phyloP scores from a whole-genome alignment of 768 basidiomycete genomes.

The Auricularia sp. region DNA sequence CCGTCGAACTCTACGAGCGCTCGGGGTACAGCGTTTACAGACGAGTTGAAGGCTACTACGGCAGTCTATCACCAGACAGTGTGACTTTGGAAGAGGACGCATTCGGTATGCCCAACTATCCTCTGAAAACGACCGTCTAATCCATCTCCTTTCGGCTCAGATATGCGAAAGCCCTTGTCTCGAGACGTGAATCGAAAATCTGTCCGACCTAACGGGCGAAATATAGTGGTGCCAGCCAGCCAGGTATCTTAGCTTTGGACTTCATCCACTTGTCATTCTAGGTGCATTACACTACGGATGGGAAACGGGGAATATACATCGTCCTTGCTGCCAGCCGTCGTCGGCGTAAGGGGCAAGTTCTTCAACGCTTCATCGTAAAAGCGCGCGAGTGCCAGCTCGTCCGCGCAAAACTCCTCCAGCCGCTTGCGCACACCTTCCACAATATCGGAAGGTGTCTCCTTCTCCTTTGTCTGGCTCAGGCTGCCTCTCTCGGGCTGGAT shows the following conservation, averaged over 20 bases:
- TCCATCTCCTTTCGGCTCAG: conserved; percentile 13
- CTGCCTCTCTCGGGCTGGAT: conserved; percentile 52
- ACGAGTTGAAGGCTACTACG: conserved; percentile 85
- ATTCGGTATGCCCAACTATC: conserved; percentile 52
- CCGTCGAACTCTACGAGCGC: conserved; percentile 85
- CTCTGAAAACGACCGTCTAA: background rate
- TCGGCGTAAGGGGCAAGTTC: conserved; percentile 25
- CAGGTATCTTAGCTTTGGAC: conserved; percentile 24
- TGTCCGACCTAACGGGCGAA: conserved; percentile 27
- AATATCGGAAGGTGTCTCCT: conserved; percentile 42
- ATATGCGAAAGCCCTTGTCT: conserved; percentile 36
- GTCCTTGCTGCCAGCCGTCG: background rate
- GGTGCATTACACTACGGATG: background rate
- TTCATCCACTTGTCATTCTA: background rate
- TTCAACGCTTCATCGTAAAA: conserved; percentile 73
- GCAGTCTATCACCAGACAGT: conserved; percentile 62
- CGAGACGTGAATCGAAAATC: conserved; percentile 25
- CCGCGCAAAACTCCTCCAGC: conserved; percentile 57
- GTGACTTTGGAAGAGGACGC: conserved; percentile 82
- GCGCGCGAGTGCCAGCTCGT: conserved; percentile 37
- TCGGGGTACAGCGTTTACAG: conserved; percentile 91
- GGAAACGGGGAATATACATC: no score
- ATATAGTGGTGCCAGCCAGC: conserved; percentile 26
- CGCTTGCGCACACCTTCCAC: conserved; percentile 54
- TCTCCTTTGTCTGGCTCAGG: conserved; percentile 36